Conservation (phyloP, 768 basidiomycete genomes). For the Mycena crocata region DNA sequence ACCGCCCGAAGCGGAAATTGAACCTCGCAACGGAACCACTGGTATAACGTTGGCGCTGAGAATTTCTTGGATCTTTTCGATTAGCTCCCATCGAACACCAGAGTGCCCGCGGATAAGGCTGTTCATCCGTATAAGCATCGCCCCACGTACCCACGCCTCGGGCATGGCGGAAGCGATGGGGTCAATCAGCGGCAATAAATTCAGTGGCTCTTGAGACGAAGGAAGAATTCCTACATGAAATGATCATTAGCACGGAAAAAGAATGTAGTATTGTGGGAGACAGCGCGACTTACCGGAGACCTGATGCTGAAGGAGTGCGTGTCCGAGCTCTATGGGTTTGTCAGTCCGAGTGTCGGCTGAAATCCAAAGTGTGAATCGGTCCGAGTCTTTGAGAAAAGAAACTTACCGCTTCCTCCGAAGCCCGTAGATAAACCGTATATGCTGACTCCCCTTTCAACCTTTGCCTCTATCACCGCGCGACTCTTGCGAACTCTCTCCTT, state of each 20-base stretch:
- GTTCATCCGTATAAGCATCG: slow-evolving; percentile 84
- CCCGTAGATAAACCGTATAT: slow-evolving; percentile 88
- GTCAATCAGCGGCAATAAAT: slow-evolving; percentile 74
- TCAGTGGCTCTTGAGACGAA: slow-evolving; percentile 57
- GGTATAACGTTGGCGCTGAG: slow-evolving; percentile 74
- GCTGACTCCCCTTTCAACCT: slow-evolving; percentile 74
- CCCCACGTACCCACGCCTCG: slow-evolving; percentile 87
- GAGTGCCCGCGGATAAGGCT: slow-evolving; percentile 86
- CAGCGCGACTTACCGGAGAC: slow-evolving; percentile 60
- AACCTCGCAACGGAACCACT: slow-evolving; percentile 83
- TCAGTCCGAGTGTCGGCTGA: slow-evolving; percentile 83
- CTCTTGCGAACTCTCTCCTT: slow-evolving; percentile 67
- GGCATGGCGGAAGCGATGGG: slow-evolving; percentile 82
- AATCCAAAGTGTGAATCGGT: slow-evolving; percentile 19
- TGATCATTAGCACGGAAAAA: neutral
- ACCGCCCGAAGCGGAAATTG: slow-evolving; percentile 85
- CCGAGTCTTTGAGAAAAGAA: neutral
- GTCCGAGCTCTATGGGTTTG: slow-evolving; percentile 69
- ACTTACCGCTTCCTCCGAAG: slow-evolving; percentile 77
- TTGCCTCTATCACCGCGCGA: slow-evolving; percentile 75
- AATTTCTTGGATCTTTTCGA: slow-evolving; percentile 75
- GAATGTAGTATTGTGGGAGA: neutral
- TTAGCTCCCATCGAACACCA: slow-evolving; percentile 72
- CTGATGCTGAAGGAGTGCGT: slow-evolving; percentile 80
- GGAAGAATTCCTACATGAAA: slow-evolving; percentile 61